Evolutionary conservation across 1,284 basidiomycete genomes (phyloP), one percentile per base, ranked within the genome.

Genomic region (Apiotrichum mycotoxinovorans): DNA sequence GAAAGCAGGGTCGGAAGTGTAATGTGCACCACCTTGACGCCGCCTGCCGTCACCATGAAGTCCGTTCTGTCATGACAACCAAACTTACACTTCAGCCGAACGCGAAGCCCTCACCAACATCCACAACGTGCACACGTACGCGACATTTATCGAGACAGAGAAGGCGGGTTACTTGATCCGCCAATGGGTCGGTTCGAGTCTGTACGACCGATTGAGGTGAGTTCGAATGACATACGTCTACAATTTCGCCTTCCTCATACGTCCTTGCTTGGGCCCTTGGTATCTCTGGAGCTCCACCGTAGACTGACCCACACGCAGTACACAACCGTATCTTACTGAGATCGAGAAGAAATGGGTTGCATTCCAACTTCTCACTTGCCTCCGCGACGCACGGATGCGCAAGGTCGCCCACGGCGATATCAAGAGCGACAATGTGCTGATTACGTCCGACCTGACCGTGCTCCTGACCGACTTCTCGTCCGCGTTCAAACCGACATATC

Each of bases 271-370:
- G 14, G 14, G 11, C 12, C 12, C n/a, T 30, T 40, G 9, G 10
- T n/a, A 18, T 40, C 38, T 53, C 4, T 35, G 33, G 9, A 37
- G 35, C 7, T 17, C 37, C 37, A 38, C 2, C 4, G 11, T 17
- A 33, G 9, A 15, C 23, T 9, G 8, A 2, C 46, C 23, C n/a
- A 20, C 47, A 27, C 45, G 8, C 64, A 97, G 95, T 71, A 98
- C 94, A 1, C 88, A 96, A 27, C 96, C 96, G 1, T 98, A 98
- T 78, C 81, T 98, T 49, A 88, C 86, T 56, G 74, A 82, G 52
- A 84, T 97, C 44, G 96, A 99, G 80, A 98, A 98, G 83, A 91
- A 92, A 70, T 99, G 96, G 96, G 91, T 98, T 61, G 87, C 89
- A 0, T 99, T 93, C 72, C 95, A 98, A 75, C 81, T 98, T 1